Base-by-base conservation (phyloP, 2,329 filamentous ascomycete species). In the Metarhizium album region DNA sequence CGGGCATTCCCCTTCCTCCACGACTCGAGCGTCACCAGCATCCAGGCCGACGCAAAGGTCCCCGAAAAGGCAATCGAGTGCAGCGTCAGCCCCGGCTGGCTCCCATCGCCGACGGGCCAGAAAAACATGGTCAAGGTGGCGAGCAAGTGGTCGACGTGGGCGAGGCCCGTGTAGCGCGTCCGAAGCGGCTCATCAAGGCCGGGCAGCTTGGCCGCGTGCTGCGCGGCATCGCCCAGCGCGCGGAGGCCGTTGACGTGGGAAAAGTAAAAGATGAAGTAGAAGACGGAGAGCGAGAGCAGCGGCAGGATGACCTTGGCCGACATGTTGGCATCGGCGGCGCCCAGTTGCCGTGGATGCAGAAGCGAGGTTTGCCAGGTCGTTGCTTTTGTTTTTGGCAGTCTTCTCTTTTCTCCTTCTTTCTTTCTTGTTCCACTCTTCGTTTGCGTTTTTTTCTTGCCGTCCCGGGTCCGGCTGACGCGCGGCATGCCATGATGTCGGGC, bases 1-100 rank as follows among this genome's bases (percentile, higher is more conserved):
- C 54, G 43, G 8, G 46, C 45, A 18, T 48, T 57, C 18, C 55
- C 57, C 6, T 31, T 43, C 37, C 57, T 51, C 57, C 57, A 58
- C 40, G 57, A 54, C 50, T 59, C 57, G 24, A 59, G 48, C 38
- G 53, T 53, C 7, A 57, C 48, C 14, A 59, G 50, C 0, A 52
- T 42, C 54, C 54, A 59, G 1, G 49, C 51, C 14, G 55, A 53
- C 16, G 40, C 23, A 50, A 57, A 58, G 2, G 56, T 51, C 29
- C 57, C 57, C 13, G 56, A 54, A 20, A 59, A 57, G 8, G 53
- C 56, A 42, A 58, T 14, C 1, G 53, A 52, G 31, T 59, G 56
- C 31, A 59, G 50, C n/a, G 54, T 45, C 47, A 58, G 31, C 7
- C 27, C 54, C 7, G 56, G 53, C 31, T 54, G 51, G 20, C 29